These are phyloP conservation scores for Hirsutella rhossiliensis DNA, from an alignment of 2,329 filamentous ascomycete genomes.

Conservation along the genomic window DNA sequence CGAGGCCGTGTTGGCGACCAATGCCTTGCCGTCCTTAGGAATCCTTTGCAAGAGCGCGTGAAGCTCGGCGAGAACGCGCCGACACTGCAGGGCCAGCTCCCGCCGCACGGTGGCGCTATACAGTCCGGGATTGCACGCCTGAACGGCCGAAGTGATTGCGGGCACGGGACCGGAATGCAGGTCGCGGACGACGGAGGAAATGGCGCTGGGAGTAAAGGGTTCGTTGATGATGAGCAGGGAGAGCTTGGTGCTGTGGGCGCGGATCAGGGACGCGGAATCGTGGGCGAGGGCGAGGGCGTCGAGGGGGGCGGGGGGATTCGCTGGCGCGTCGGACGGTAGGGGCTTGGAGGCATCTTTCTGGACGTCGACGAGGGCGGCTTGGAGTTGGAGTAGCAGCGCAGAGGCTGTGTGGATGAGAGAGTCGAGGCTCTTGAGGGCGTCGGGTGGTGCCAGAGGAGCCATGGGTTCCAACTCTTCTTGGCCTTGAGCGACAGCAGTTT, in stretches of 20 bases:
- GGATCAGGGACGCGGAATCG: constrained; percentile 61
- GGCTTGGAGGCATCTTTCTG: constrained; percentile 15
- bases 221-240: constrained; percentile 77
- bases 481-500: too few relatives aligned
- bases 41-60: constrained; percentile 48
- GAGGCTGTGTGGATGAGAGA: constrained; percentile 23
- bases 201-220: constrained; percentile 71
- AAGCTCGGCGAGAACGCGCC: constrained; percentile 51
- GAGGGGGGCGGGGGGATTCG: constrained; percentile 16
- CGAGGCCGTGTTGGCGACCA: constrained; percentile 17
- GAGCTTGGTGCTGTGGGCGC: constrained; percentile 76
- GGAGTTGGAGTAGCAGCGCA: constrained; percentile 28
- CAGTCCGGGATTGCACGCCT: constrained; percentile 46
- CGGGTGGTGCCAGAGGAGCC: constrained; percentile 6
- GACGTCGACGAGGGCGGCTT: constrained; percentile 27
- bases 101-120: constrained; percentile 53
- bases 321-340: constrained; percentile 2
- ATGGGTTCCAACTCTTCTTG: background rate
- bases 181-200: constrained; percentile 57
- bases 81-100: constrained; percentile 49
- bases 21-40: constrained; percentile 41
- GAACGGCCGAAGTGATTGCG: constrained; percentile 57
- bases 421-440: constrained; percentile 22
- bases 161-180: constrained; percentile 64
- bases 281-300: constrained; percentile 56